Base-by-base conservation (phyloP, 805 yeast species). In the Yarrowia porcina region DNA sequence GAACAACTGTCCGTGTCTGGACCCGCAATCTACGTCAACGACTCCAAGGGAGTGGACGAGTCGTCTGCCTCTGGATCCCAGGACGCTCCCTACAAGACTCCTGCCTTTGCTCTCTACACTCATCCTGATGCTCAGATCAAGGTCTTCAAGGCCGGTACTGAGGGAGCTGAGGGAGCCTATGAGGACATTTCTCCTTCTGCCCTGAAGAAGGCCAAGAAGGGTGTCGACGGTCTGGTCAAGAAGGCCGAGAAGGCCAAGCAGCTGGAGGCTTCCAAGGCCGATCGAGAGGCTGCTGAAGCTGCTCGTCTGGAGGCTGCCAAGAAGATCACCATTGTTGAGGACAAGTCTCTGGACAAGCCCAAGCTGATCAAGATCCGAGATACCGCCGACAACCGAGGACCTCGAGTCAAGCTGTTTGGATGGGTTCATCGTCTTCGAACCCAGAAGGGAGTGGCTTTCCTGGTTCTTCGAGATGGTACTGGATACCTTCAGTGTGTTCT, bases 381-480 rank as follows among this genome's bases (percentile, higher is more conserved):
- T 10, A 75, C 86, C 59, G 80, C 81, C 64, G 80, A 77, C 6
- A 70, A 76, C 70, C 80, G 90, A 42, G 94, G 85, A 64, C 69
- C 78, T 66, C 85, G 99, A 75, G 90, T 90, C 61, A 73, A 80
- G 63, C 87, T 93, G 45, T 85, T 85, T 67, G 99, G 99, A 66
- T 94, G 99, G 99, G 82, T 94, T 66, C 99, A 94, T 76, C 87
- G 99, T 74, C 80, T 96, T 70, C 87, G 99, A 76, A 69, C 84
- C 45, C 98, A 94, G 76, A 94, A 96, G 79, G 97, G 96, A 49
- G 82, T 90, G 50, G 94, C 88, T 17, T 94, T 94, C 74, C 74
- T 96, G 64, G 94, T 96, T 42, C 79, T 94, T 71, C 87, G 99
- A 80, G 99, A 94, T 74, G 99, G 99, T 69, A 80, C 93, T 38